Base-by-base conservation (phyloP, 768 basidiomycete genomes). In the Suillus paluster region DNA sequence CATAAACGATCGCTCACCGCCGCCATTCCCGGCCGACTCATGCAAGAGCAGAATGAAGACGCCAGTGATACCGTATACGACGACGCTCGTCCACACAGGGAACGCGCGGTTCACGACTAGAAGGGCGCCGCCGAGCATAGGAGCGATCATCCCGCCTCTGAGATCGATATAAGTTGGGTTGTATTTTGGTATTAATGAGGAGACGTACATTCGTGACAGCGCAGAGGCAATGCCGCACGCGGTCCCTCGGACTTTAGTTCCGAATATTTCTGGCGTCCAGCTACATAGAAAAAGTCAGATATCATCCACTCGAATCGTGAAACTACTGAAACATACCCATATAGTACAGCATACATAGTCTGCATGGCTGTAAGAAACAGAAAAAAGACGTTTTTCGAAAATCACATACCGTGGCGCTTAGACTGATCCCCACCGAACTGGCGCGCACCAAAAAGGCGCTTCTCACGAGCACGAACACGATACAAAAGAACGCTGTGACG, bases 131-230 rank as follows among this genome's bases (percentile, higher is more conserved):
- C 94, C 94, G 6, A 91, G 73, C 39, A 95, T 80, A 1, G 94
- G 94, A 0, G 92, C 94, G 34, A 92, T 88, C 88, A 95, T 94
- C 6, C 94, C 94, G 9, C 93, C 91, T 73, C 93, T 95, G 76
- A 6, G 14, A 57, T 41, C 19, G 17, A 39, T 6, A 25, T 38
- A 25, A 25, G 23, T 55, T 5, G 23, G 14, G 9, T 38, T 25
- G 3, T 19, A 17, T 25, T 55, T 19, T 38, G 23, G 41, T 10
- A 33, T 23, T 11, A 48, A 57, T 27, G 48, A 45, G 45, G 12
- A 4, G 41, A 25, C 57, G 27, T 23, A 94, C 89, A 95, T 86
- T 73, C 95, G 82, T 2, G 91, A 94, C 1, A 96, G 74, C 11
- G 93, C 94, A 4, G 92, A 93, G 0, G 94, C 94, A 57, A 92